A percentile compares a stretch with the other conserved stretches of the same genome.
phyloP scores from a whole-genome alignment of 2,329 filamentous ascomycete genomes.

The Verticillium nonalfalfae region DNA sequence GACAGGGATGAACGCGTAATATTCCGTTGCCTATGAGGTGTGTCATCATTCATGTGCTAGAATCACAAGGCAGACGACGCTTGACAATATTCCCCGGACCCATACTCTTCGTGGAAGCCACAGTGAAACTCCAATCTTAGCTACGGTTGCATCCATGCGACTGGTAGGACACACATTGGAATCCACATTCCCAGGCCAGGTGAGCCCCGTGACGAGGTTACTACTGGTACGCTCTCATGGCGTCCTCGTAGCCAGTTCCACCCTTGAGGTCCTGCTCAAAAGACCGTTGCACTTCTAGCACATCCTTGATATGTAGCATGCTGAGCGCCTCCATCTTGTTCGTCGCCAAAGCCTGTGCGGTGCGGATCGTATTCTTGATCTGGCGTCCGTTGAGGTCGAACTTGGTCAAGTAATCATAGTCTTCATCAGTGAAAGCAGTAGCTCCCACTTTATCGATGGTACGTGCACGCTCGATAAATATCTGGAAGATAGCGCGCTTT shows the following conservation, averaged over 20 bases:
- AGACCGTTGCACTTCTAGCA: conserved; percentile 76
- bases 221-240: conserved; percentile 73
- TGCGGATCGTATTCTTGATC: conserved; percentile 86
- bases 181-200: no score
- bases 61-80: no score
- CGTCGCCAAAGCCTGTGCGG: conserved; percentile 75
- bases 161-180: no score
- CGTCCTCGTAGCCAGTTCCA: conserved; percentile 72
- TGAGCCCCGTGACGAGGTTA: no score
- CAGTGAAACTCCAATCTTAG: no score
- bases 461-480: conserved; percentile 43
- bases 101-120: no score
- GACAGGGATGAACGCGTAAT: no score
- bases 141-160: no score
- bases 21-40: no score
- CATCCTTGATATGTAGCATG: conserved; percentile 70
- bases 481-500: conserved; percentile 72
- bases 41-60: no score
- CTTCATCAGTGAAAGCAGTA: conserved; percentile 19
- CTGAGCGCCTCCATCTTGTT: conserved; percentile 62
- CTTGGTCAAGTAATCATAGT: conserved; percentile 60
- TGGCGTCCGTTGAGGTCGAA: conserved; percentile 58
- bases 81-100: no score
- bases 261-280: conserved; percentile 83
- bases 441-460: neutral